Conservation (phyloP, 768 basidiomycete species). For the Mycena alexandri region DNA sequence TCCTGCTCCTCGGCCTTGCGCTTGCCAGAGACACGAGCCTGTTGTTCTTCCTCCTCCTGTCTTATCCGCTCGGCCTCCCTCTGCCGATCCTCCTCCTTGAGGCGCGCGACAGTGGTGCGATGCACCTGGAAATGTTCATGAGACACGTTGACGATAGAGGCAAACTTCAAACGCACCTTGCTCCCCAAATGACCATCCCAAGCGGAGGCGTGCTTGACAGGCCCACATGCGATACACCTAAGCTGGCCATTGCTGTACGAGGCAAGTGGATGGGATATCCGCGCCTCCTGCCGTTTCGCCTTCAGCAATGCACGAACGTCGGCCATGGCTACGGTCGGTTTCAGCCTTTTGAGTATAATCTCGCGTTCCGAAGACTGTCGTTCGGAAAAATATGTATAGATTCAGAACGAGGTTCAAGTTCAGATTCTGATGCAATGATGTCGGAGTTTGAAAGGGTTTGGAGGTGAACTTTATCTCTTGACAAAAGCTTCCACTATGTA, state of each 20-base stretch:
- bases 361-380: no score
- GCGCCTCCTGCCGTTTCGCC: conserved; percentile 84
- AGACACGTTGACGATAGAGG: no score
- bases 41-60: conserved; percentile 50
- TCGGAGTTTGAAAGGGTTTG: no score
- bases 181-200: conserved; percentile 91
- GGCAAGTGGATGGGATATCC: conserved; percentile 80
- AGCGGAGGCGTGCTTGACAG: conserved; percentile 82
- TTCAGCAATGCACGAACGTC: conserved; percentile 86
- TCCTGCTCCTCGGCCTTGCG: conserved; percentile 51
- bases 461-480: no score
- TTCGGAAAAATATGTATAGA: no score
- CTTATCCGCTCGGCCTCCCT: conserved; percentile 51
- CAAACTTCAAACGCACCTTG: conserved; percentile 53
- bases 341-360: neutral
- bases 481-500: no score
- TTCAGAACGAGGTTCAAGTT: no score
- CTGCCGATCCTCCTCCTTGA: conserved; percentile 67
- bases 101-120: conserved; percentile 71
- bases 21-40: conserved; percentile 49
- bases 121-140: conserved; percentile 52
- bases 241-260: conserved; percentile 79
- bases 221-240: conserved; percentile 75
- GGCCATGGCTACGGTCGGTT: conserved; percentile 64
- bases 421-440: no score